A percentile compares a stretch with the other conserved stretches of the same genome.
These are phyloP conservation scores for Euphorbia celastroides DNA, from an alignment of 441 rosid species.

Conservation along the genomic window DNA sequence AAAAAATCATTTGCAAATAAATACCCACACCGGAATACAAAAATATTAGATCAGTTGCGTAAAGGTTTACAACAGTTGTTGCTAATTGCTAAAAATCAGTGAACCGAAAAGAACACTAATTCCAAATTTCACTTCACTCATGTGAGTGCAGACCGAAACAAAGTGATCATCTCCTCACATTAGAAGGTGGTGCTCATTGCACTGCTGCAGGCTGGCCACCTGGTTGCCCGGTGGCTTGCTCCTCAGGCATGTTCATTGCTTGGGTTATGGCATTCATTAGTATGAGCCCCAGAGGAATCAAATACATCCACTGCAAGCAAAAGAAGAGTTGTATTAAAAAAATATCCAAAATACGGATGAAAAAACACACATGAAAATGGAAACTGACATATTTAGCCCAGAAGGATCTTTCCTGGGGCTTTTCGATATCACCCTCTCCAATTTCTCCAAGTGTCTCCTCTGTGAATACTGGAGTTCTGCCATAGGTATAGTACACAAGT, in stretches of 20 bases:
- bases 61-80: background rate
- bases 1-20: no score
- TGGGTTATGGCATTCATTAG: conserved; percentile 88
- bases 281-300: conserved; percentile 83
- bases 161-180: conserved; percentile 57
- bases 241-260: conserved; percentile 86
- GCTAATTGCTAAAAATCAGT: background rate
- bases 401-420: conserved; percentile 78
- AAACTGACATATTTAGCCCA: conserved; percentile 96
- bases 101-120: background rate
- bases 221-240: conserved; percentile 51
- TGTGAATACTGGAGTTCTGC: conserved; percentile 71
- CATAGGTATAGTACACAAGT: background rate
- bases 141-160: background rate
- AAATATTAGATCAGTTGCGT: background rate
- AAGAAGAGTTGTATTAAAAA: background rate
- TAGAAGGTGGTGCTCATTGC: conserved; percentile 44
- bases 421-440: conserved; percentile 58
- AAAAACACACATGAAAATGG: background rate
- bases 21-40: background rate
- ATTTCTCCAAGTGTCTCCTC: conserved; percentile 62
- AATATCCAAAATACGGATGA: background rate
- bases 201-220: conserved; percentile 40
- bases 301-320: conserved; percentile 87
- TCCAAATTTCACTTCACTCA: background rate